Base-by-base conservation (phyloP, 148 eudicot genomes). In the Talinum fruticosum region DNA sequence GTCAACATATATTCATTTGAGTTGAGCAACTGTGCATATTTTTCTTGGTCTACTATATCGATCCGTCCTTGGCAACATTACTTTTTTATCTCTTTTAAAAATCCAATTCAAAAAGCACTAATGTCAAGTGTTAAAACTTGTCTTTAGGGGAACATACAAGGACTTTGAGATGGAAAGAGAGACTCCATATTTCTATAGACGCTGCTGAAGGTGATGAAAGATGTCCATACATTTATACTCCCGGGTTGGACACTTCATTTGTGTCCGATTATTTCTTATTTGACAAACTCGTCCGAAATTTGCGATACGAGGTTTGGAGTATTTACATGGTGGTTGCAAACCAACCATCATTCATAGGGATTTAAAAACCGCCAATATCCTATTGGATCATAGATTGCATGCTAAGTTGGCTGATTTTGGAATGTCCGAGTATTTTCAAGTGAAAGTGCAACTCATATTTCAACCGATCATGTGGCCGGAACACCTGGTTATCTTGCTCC, bases 381-480 rank as follows among this genome's bases (percentile, higher is more conserved):
- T 86, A 24, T 64, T 86, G 62, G 69, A 78, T 41, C 69, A 80
- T 3, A 54, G 62, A 4, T 45, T 77, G 8, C 79, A 57, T 18
- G 88, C 88, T 26, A 83, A 86, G 30, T 75, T 86, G 18, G 82
- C 86, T 24, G 88, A 86, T 77, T 86, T 86, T 72, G 88, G 88
- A 8, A 57, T 83, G 37, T 81, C 85, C 10, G 74, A 71, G 75
- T 73, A 45, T 82, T 81, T 44, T 79, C 86, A n/a, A 51, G 70
- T 36, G 83, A 82, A 67, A 53, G 37, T 53, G 69, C 65, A 24
- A 65, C 44, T 65, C 81, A 21, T 62, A 68, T 59, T 57, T 80
- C 49, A n/a, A 62, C 76, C 72, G 85, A 59, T 5, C 76, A 71
- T 4, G 71, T 83, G 21, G 61, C 75, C 18, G 86, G 88, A 14